Percentiles rank a stretch among this genome's conserved stretches.
phyloP scores from a whole-genome alignment of 768 basidiomycete genomes.

The Phaeolepiota aurea region DNA sequence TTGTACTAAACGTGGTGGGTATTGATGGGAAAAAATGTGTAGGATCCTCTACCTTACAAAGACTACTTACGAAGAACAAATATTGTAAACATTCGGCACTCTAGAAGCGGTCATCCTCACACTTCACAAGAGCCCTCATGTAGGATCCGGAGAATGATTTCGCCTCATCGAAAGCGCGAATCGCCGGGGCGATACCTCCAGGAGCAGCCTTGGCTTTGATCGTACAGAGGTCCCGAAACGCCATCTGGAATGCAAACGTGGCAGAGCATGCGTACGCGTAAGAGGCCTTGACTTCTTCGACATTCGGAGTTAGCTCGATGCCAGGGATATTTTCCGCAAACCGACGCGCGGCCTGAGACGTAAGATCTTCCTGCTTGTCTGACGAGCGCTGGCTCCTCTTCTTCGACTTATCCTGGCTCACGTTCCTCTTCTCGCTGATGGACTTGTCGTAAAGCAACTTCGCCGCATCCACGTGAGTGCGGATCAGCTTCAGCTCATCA shows the following conservation, averaged over 20 bases:
- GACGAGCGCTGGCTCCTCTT: slow-evolving; percentile 10
- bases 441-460: slow-evolving; percentile 10
- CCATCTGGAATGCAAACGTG: slow-evolving; percentile 44
- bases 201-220: slow-evolving; percentile 44
- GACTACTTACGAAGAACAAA: too few species aligned
- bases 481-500: slow-evolving; percentile 30
- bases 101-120: slow-evolving; percentile 1
- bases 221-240: slow-evolving; percentile 39
- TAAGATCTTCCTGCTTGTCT: slow-evolving; percentile 15
- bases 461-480: slow-evolving; percentile 25
- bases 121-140: slow-evolving; percentile 15
- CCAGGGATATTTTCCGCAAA: slow-evolving; percentile 20
- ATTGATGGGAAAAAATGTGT: too few species aligned
- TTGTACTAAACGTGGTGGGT: too few species aligned
- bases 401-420: not conserved
- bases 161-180: slow-evolving; percentile 30
- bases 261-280: slow-evolving; percentile 30
- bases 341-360: slow-evolving; percentile 14
- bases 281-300: slow-evolving; percentile 48
- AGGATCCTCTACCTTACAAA: too few species aligned
- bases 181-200: slow-evolving; percentile 22
- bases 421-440: slow-evolving; percentile 1
- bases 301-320: slow-evolving; percentile 17
- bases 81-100: too few species aligned
- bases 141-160: slow-evolving; percentile 21